phyloP scores from a whole-genome alignment of 306 rosid genomes.

The Castanospermum australe region DNA sequence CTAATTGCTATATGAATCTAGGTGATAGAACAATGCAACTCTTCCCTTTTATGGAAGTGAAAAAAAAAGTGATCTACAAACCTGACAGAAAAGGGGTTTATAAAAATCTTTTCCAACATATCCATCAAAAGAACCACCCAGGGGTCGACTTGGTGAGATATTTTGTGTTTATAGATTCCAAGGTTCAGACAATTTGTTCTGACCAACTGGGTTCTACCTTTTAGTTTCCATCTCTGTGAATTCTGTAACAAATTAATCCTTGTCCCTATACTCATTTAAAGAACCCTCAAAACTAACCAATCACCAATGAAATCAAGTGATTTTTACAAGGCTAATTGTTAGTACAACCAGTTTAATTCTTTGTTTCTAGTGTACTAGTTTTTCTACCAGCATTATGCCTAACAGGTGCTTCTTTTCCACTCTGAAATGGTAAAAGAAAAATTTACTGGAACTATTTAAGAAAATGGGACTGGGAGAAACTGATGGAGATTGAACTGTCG shows the following conservation, averaged over 20 bases:
- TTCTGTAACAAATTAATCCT: neutral
- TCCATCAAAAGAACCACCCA: neutral
- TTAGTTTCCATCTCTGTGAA: neutral
- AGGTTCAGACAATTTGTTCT: slow-evolving; percentile 1
- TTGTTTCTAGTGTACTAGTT: neutral
- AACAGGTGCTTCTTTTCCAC: neutral
- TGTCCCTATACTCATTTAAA: neutral
- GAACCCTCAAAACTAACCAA: neutral
- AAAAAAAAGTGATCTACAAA: neutral
- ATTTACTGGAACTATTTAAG: neutral
- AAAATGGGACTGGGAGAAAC: neutral
- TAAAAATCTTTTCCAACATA: neutral
- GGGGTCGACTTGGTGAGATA: neutral
- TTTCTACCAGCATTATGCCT: neutral
- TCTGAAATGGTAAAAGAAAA: neutral
- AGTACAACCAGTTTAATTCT: neutral
- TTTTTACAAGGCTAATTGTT: neutral
- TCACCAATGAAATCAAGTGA: neutral
- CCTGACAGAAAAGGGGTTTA: neutral
- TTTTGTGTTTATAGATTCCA: neutral
- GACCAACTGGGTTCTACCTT: neutral
- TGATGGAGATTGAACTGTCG: slow-evolving; percentile 5
- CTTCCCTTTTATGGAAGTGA: neutral
- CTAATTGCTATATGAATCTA: neutral
- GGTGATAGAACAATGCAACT: neutral